Percentiles rank a stretch among this genome's conserved stretches.
These are phyloP conservation scores for Pestalotiopsis sp. DNA, from an alignment of 2,329 filamentous ascomycete genomes.

Conservation along the genomic window DNA sequence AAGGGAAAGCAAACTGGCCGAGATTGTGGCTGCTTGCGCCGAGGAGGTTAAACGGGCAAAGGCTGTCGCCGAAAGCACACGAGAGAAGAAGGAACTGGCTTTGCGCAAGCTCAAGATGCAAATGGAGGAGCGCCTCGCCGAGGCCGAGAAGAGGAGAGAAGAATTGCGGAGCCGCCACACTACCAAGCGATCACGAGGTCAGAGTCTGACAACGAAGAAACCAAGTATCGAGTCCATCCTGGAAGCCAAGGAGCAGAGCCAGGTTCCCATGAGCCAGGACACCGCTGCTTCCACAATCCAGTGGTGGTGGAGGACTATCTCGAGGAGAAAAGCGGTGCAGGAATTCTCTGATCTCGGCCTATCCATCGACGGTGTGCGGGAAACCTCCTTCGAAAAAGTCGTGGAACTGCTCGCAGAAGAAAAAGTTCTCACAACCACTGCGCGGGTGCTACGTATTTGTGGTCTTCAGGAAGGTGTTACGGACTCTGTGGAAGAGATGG, in stretches of 20 bases:
- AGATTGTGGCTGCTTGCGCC: slow-evolving; percentile 79
- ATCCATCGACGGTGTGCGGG: slow-evolving; percentile 70
- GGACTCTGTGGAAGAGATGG: slow-evolving; percentile 68
- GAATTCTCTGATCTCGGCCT: slow-evolving; percentile 69
- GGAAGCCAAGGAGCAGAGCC: slow-evolving; percentile 51
- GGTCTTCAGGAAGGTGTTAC: slow-evolving; percentile 67
- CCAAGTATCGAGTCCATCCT: slow-evolving; percentile 40
- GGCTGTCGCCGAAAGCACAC: slow-evolving; percentile 80
- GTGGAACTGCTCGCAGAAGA: slow-evolving; percentile 69
- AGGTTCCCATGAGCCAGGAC: slow-evolving; percentile 53
- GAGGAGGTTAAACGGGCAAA: slow-evolving; percentile 84
- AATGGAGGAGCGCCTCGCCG: slow-evolving; percentile 79
- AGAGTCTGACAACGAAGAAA: slow-evolving; percentile 48
- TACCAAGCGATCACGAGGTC: slow-evolving; percentile 54
- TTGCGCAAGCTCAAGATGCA: slow-evolving; percentile 69
- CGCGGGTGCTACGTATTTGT: slow-evolving; percentile 69
- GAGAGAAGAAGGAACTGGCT: slow-evolving; percentile 77
- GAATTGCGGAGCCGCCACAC: slow-evolving; percentile 61
- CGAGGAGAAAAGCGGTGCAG: slow-evolving; percentile 61
- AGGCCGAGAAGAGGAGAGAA: slow-evolving; percentile 73
- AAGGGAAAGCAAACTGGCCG: slow-evolving; percentile 77
- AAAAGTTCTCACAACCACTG: slow-evolving; percentile 66
- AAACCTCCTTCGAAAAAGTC: slow-evolving; percentile 75
- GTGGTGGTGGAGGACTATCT: slow-evolving; percentile 66
- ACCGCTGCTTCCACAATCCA: slow-evolving; percentile 69